Conservation (phyloP, 2,329 filamentous ascomycete species). For the Zymoseptoria brevis region DNA sequence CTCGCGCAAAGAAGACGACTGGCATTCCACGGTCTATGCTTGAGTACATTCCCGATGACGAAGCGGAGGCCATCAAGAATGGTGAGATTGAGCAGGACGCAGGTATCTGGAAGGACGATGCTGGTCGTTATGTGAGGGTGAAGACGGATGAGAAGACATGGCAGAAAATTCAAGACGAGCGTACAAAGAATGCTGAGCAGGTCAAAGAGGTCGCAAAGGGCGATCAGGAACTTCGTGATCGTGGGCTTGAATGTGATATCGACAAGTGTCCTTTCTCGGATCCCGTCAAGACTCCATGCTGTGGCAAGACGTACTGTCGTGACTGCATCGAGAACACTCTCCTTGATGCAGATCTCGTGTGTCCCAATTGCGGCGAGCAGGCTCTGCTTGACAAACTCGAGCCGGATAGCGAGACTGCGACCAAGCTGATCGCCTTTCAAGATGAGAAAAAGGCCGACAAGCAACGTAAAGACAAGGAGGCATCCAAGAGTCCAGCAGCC, state of each 20-base stretch:
- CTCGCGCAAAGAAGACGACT: slow-evolving; percentile 89
- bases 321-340: slow-evolving; percentile 99
- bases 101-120: slow-evolving; percentile 89
- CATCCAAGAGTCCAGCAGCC: slow-evolving; percentile 31
- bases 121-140: slow-evolving; percentile 84
- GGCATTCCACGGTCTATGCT: slow-evolving; percentile 93
- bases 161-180: slow-evolving; percentile 94
- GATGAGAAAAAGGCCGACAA: slow-evolving; percentile 44
- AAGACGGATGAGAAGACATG: slow-evolving; percentile 92
- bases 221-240: slow-evolving; percentile 80
- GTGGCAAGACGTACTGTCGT: slow-evolving; percentile 96
- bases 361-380: slow-evolving; percentile 83
- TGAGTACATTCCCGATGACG: slow-evolving; percentile 88
- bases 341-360: slow-evolving; percentile 96
- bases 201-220: slow-evolving; percentile 65
- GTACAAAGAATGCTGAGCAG: slow-evolving; percentile 74
- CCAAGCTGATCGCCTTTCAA: slow-evolving; percentile 72
- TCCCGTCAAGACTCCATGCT: slow-evolving; percentile 98
- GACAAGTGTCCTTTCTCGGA: slow-evolving; percentile 98
- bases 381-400: slow-evolving; percentile 88
- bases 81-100: slow-evolving; percentile 66
- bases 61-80: slow-evolving; percentile 44
- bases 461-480: slow-evolving; percentile 37
- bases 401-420: slow-evolving; percentile 75
- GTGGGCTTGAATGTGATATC: slow-evolving; percentile 84